Evolutionary conservation across 805 yeast species (phyloP), one percentile per base, ranked within the genome.

Genomic region (Yamadazyma tumulicola): DNA sequence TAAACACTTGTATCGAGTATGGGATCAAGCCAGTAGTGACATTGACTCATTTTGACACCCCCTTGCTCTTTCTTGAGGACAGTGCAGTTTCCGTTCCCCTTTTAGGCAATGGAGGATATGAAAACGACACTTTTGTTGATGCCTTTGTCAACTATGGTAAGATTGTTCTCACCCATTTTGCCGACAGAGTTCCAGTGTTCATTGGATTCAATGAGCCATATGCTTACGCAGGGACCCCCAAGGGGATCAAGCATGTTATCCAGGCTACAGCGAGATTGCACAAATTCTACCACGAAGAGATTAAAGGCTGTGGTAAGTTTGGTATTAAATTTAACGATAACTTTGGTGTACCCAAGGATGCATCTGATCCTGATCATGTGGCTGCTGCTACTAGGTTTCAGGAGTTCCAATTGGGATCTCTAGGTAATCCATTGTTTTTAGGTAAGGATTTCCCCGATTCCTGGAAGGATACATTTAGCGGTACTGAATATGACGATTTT

Each of bases 31-130:
- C 65, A 9, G 45, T 60, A 14, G 54, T 51, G 16, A 59, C 67
- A 1, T 49, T 60, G 34, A 52, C 50, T 27, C 67, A 60, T 41
- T 60, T 59, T 47, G 67, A 60, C 41, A 33, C 57, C 5, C 67
- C 67, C 2, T n/a, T n/a, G n/a, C n/a, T n/a, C n/a, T n/a, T n/a
- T n/a, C n/a, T n/a, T n/a, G n/a, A n/a, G n/a, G n/a, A n/a, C n/a
- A n/a, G n/a, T n/a, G n/a, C n/a, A n/a, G n/a, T n/a, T n/a, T n/a
- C n/a, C n/a, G 31, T 37, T 15, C 4, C 26, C 23, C 26, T 34
- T 3, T 15, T 14, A 13, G 38, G 30, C 11, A 18, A 28, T 28
- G 53, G 49, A 13, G 65, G 64, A 1, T 52, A 51, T 41, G 46
- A 40, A 14, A 43, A 49, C 31, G 46, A 42, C 4, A 45, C 44